Evolutionary conservation across 2,329 filamentous ascomycete species (phyloP), one percentile per base, ranked within the genome.

Genomic region (Diaporthe batatas): DNA sequence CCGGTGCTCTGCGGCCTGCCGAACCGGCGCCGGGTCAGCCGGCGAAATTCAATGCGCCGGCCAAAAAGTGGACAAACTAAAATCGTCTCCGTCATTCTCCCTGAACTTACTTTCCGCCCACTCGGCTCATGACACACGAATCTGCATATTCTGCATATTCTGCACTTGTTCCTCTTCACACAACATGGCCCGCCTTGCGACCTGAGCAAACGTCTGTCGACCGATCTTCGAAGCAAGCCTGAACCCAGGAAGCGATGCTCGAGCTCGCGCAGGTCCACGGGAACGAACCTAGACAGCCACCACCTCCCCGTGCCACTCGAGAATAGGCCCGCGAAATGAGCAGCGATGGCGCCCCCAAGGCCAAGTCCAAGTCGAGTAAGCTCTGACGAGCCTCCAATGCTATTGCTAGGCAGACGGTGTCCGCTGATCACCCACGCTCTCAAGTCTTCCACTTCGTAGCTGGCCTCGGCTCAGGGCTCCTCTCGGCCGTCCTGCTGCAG

Each of bases 401-500:
- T 42, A 44, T 12, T 34, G 10, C 47, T 18, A 25, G 25, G 16
- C 21, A 53, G 39, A 54, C 21, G 6, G 29, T 3, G 21, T 59
- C 34, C 62, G 57, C 59, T 42, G n/a, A 73, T 29, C 74, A 59
- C 42, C n/a, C 25, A 25, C 32, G 23, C 32, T 67, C 49, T 55
- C 75, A 78, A 93, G 91, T 90, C 76, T 95, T 94, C 81, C 96
- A 98, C 84, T 97, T 98, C 82, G 84, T 92, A 77, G 96, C 95
- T 75, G 96, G 96, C 75, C 90, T 98, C 71, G 90, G 91, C 79
- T 98, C 95, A 10, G 96, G 96, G 78, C 88, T 97, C 67, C 90
- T 94, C 76, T 96, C 95, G 68, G 95, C 96, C 71, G 91, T 97
- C 73, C 91, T 98, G 71, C 90, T 99, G 21, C 96, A 99, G 83